These are phyloP conservation scores for Candida nitratophila DNA, from an alignment of 805 yeast species.

Conservation along the genomic window DNA sequence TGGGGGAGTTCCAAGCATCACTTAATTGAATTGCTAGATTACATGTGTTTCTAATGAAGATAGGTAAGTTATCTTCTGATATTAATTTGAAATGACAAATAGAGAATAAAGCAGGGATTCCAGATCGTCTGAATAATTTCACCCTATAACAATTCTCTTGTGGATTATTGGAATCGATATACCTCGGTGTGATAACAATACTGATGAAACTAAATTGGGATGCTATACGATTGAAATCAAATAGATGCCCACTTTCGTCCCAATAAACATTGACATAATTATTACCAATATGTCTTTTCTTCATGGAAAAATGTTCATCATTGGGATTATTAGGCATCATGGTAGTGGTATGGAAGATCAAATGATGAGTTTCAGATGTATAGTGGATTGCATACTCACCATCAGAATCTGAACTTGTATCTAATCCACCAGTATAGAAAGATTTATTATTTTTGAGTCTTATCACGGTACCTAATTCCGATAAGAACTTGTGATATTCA, in stretches of 20 bases:
- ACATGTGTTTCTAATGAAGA: constrained; percentile 60
- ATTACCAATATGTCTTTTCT: constrained; percentile 84
- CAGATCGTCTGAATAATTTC: constrained; percentile 54
- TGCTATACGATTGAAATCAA: constrained; percentile 62
- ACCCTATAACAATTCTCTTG: constrained; percentile 43
- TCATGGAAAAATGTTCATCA: constrained; percentile 41
- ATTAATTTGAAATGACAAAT: constrained; percentile 70
- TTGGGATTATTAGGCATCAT: constrained; percentile 57
- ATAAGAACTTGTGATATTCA: constrained; percentile 53
- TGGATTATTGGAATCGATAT: constrained; percentile 11
- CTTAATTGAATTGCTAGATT: constrained; percentile 67
- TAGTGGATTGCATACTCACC: constrained; percentile 72
- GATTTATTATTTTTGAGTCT: constrained; percentile 45
- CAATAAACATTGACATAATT: constrained; percentile 74
- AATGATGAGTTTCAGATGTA: constrained; percentile 63
- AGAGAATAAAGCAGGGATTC: constrained; percentile 72
- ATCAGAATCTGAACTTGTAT: constrained; percentile 58
- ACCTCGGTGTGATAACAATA: constrained; percentile 66
- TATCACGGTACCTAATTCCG: constrained; percentile 54
- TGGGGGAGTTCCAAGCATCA: constrained; percentile 62
- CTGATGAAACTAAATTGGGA: constrained; percentile 81
- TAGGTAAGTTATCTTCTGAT: constrained; percentile 50
- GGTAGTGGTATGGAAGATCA: constrained; percentile 74
- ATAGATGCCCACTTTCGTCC: constrained; percentile 64
- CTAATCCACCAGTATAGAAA: constrained; percentile 72